Percentiles rank a stretch among this genome's conserved stretches.
phyloP scores from a whole-genome alignment of 2,329 filamentous ascomycete genomes.

The Huntiella moniliformis region DNA sequence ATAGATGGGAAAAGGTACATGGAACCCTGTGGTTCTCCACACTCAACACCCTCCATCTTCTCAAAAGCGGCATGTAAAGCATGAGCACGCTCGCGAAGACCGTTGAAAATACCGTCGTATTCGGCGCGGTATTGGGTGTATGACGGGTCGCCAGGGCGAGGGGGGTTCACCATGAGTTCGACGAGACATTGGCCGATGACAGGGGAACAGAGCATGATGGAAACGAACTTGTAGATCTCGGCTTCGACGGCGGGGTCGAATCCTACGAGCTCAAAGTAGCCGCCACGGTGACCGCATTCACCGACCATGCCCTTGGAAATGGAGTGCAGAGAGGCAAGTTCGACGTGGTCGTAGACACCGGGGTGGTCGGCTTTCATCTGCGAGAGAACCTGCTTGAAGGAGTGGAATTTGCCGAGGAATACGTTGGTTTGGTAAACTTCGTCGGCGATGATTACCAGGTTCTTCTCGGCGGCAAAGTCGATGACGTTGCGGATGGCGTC shows the following conservation, averaged over 20 bases:
- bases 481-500: conserved; percentile 71
- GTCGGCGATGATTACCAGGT: conserved; percentile 79
- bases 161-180: conserved; percentile 96
- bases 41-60: conserved; percentile 90
- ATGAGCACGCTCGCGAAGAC: conserved; percentile 58
- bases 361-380: conserved; percentile 57
- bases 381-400: conserved; percentile 80
- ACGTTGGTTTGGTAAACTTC: conserved; percentile 99
- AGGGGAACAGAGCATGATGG: conserved; percentile 88
- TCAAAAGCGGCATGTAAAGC: conserved; percentile 81
- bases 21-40: conserved; percentile 72
- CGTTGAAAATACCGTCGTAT: conserved; percentile 64
- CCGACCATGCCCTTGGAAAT: conserved; percentile 97
- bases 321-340: conserved; percentile 82
- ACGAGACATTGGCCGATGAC: conserved; percentile 93
- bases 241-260: conserved; percentile 73
- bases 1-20: conserved; percentile 99
- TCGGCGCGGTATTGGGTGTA: conserved; percentile 70
- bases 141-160: conserved; percentile 62
- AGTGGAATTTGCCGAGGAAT: conserved; percentile 83
- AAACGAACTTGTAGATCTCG: conserved; percentile 97
- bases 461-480: conserved; percentile 67
- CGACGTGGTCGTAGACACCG: conserved; percentile 64
- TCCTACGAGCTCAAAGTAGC: conserved; percentile 89
- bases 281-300: conserved; percentile 92